Percentiles rank a stretch among this genome's conserved stretches.
Evolutionary conservation across 441 rosid genomes (phyloP).

Genomic region (Gossypium schwendimanii): DNA sequence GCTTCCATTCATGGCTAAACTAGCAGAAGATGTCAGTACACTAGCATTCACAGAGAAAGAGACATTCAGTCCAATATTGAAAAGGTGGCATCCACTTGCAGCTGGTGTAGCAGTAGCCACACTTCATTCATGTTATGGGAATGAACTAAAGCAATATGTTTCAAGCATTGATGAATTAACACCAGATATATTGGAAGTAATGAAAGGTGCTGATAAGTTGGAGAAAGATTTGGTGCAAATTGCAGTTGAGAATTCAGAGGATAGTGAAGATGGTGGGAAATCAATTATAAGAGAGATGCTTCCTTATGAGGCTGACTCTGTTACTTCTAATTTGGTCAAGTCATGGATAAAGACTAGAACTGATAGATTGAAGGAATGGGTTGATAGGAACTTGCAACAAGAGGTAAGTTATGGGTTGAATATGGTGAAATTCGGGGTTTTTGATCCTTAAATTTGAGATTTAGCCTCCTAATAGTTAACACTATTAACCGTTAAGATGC

Average conservation of each 20-base stretch:
- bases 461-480: too few species aligned
- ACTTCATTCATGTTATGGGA: slow-evolving; percentile 62
- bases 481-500: too few species aligned
- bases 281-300: slow-evolving; percentile 72
- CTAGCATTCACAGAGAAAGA: slow-evolving; percentile 59
- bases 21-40: slow-evolving; percentile 54
- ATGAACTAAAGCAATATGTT: slow-evolving; percentile 44
- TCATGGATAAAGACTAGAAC: slow-evolving; percentile 59
- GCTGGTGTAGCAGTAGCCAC: slow-evolving; percentile 79
- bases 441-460: too few species aligned
- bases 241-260: slow-evolving; percentile 66
- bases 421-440: background rate
- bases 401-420: slow-evolving; percentile 33
- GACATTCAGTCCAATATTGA: slow-evolving; percentile 57
- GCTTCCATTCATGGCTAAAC: slow-evolving; percentile 51
- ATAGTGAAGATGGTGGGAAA: slow-evolving; percentile 78
- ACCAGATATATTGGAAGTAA: slow-evolving; percentile 59
- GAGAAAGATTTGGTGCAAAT: slow-evolving; percentile 78
- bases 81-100: slow-evolving; percentile 67
- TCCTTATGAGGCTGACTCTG: slow-evolving; percentile 62
- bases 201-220: slow-evolving; percentile 57
- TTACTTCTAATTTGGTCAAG: slow-evolving; percentile 47
- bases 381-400: slow-evolving; percentile 53
- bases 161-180: slow-evolving; percentile 53
- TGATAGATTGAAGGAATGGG: slow-evolving; percentile 68